phyloP scores from a whole-genome alignment of 768 basidiomycete genomes.

The Lyophyllum shimeji region DNA sequence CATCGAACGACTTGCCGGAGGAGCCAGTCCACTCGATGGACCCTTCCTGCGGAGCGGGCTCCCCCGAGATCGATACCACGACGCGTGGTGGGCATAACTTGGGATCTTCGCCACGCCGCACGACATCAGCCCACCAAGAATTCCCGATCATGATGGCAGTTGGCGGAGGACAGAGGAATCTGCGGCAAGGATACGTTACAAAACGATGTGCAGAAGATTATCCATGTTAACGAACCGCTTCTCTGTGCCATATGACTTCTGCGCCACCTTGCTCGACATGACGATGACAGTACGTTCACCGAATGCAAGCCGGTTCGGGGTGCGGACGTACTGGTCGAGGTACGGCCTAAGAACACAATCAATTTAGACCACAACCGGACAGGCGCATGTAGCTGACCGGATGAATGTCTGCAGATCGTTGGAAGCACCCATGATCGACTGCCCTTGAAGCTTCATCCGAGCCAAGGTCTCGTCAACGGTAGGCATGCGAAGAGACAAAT shows the following conservation, averaged over 20 bases:
- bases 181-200: slow-evolving; percentile 26
- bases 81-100: slow-evolving; percentile 79
- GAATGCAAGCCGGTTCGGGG: slow-evolving; percentile 82
- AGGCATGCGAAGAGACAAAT: slow-evolving; percentile 63
- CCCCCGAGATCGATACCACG: slow-evolving; percentile 89
- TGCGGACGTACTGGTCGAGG: slow-evolving; percentile 81
- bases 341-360: slow-evolving; percentile 53
- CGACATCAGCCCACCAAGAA: slow-evolving; percentile 89
- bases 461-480: slow-evolving; percentile 61
- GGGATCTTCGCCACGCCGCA: slow-evolving; percentile 71
- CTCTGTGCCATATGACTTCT: slow-evolving; percentile 96
- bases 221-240: slow-evolving; percentile 59
- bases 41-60: slow-evolving; percentile 82
- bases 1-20: slow-evolving; percentile 82
- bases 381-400: slow-evolving; percentile 43
- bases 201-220: slow-evolving; percentile 1
- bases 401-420: slow-evolving; percentile 82
- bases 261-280: slow-evolving; percentile 97
- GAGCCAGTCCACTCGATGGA: slow-evolving; percentile 87
- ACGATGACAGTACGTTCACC: slow-evolving; percentile 95
- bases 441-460: slow-evolving; percentile 62
- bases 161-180: slow-evolving; percentile 91
- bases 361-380: neutral
- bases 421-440: slow-evolving; percentile 56
- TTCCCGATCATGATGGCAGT: slow-evolving; percentile 93